Conservation (phyloP, 345 rosid species). For the Isatis tinctoria region DNA sequence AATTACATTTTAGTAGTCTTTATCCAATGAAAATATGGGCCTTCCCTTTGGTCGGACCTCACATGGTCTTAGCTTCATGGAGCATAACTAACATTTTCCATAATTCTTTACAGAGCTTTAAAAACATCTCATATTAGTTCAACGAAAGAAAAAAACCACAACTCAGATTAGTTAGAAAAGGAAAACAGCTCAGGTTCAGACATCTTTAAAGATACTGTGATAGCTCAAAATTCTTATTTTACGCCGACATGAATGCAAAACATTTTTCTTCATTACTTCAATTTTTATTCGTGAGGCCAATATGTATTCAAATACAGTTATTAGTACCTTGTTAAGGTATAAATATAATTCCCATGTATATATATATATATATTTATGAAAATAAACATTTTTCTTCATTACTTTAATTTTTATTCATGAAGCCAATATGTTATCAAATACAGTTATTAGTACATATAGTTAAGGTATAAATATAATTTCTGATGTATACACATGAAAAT, state of each 20-base stretch:
- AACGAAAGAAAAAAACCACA: background rate
- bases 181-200: background rate
- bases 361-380: background rate
- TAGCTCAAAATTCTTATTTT: background rate
- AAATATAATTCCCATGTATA: background rate
- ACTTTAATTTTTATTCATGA: too few species aligned
- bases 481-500: too few species aligned
- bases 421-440: too few species aligned
- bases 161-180: background rate
- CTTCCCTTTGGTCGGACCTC: slow-evolving; percentile 32
- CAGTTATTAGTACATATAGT: too few species aligned
- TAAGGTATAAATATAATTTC: too few species aligned
- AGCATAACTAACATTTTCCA: background rate
- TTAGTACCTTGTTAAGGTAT: background rate
- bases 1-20: slow-evolving; percentile 19
- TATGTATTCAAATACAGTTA: background rate
- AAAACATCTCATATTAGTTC: slow-evolving; percentile 13
- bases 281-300: background rate
- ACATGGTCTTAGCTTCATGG: slow-evolving; percentile 24
- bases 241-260: background rate
- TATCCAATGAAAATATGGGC: slow-evolving; percentile 29
- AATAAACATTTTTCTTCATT: too few species aligned
- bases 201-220: background rate
- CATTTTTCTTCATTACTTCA: background rate
- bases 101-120: slow-evolving; percentile 20